phyloP scores from a whole-genome alignment of 805 yeast species.

The Maudiozyma serrabonitensis region DNA sequence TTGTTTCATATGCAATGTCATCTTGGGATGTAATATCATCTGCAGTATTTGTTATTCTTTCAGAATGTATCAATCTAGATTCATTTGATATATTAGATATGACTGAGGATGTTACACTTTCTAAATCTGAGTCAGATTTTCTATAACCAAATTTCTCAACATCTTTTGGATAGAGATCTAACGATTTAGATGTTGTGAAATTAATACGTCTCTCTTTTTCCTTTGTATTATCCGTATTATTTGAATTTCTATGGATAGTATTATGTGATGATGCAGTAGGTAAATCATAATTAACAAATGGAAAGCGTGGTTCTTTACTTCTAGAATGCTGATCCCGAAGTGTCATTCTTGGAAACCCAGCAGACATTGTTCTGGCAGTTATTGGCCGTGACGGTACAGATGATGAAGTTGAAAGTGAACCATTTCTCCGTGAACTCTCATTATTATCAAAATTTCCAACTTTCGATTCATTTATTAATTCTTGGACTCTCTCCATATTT shows the following conservation, averaged over 20 bases:
- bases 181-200: constrained; percentile 23
- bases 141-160: neutral
- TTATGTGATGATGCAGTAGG: constrained; percentile 1
- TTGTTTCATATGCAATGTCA: neutral
- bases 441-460: too few species aligned
- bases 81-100: neutral
- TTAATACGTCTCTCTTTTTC: constrained; percentile 9
- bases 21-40: too few species aligned
- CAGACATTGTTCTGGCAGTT: constrained; percentile 6
- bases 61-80: too few species aligned
- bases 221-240: neutral
- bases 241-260: neutral
- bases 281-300: neutral
- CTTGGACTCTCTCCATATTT: constrained; percentile 32
- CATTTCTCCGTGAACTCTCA: neutral
- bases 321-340: constrained; percentile 18
- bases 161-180: constrained; percentile 4
- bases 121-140: neutral
- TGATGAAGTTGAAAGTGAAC: constrained; percentile 15
- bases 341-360: constrained; percentile 19
- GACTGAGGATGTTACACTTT: neutral
- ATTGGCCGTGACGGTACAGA: constrained; percentile 6
- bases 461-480: constrained; percentile 3
- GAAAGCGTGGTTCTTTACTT: constrained; percentile 1
- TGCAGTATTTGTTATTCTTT: too few species aligned